Percentiles rank a stretch among this genome's conserved stretches.
phyloP scores from a whole-genome alignment of 148 eudicot genomes.

The Agrostemma githago region DNA sequence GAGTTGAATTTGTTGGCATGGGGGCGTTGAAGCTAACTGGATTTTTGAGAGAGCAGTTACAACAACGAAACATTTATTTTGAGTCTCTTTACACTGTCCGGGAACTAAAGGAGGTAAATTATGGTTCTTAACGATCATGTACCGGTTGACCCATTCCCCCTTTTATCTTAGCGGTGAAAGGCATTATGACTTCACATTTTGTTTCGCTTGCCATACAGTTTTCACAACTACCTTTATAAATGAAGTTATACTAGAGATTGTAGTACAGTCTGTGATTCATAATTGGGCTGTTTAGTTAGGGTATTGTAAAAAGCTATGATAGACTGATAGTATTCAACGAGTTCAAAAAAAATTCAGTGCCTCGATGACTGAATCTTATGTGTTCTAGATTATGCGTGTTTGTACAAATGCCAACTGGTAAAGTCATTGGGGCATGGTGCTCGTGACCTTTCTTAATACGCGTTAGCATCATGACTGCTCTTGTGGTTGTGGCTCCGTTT shows the following conservation, averaged over 20 bases:
- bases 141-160: neutral
- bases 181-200: neutral
- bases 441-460: neutral
- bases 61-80: conserved; percentile 60
- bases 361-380: neutral
- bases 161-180: neutral
- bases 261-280: neutral
- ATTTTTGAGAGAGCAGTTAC: conserved; percentile 75
- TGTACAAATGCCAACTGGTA: neutral
- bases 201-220: neutral
- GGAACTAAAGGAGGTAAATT: conserved; percentile 71
- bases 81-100: conserved; percentile 84
- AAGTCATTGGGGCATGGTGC: no score
- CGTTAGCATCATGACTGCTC: neutral
- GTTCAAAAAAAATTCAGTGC: neutral
- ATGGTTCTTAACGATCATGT: neutral
- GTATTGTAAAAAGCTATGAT: neutral
- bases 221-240: neutral
- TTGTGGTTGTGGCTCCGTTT: neutral
- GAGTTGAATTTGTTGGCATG: conserved; percentile 77
- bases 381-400: no score
- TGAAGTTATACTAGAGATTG: neutral
- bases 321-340: neutral
- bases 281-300: neutral
- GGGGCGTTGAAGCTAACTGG: conserved; percentile 88